Evolutionary conservation across 1,284 basidiomycete genomes (phyloP).

Genomic region (Schizophyllum commune): DNA sequence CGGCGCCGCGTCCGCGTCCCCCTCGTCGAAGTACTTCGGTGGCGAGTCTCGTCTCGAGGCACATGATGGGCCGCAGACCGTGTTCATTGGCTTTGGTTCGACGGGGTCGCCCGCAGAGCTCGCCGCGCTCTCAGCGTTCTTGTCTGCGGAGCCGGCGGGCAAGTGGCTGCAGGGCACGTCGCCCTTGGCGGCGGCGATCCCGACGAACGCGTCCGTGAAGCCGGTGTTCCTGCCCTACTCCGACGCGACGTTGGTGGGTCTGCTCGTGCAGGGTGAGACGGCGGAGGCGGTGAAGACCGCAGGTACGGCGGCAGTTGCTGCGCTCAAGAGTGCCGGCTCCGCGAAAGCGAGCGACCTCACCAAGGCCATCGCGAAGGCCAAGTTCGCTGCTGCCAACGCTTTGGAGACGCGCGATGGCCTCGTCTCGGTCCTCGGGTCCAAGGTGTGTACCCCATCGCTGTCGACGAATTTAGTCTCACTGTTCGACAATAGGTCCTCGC

Average conservation of each 20-base stretch:
- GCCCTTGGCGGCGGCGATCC: conserved; percentile 51
- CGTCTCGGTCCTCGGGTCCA: conserved; percentile 50
- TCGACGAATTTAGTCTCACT: conserved; percentile 7
- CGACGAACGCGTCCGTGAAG: conserved; percentile 52
- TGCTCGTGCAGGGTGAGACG: conserved; percentile 62
- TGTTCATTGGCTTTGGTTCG: conserved; percentile 79
- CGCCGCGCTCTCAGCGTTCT: conserved; percentile 69
- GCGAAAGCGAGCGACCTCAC: conserved; percentile 65
- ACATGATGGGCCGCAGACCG: conserved; percentile 61
- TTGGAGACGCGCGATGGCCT: conserved; percentile 70
- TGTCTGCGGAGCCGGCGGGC: conserved; percentile 65
- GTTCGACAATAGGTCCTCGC: conserved; percentile 45
- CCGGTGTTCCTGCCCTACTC: conserved; percentile 81
- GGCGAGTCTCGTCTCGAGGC: conserved; percentile 71
- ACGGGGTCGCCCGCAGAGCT: conserved; percentile 61
- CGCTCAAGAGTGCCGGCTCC: conserved; percentile 52
- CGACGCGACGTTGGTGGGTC: conserved; percentile 80
- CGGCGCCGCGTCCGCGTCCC: conserved; percentile 29
- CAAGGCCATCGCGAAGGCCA: conserved; percentile 80
- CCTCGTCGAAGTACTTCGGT: conserved; percentile 67
- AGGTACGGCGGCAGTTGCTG: conserved; percentile 57
- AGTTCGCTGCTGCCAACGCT: conserved; percentile 69
- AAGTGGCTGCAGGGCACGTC: conserved; percentile 81
- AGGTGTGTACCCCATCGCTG: conserved; percentile 34
- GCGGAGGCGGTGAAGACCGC: conserved; percentile 55